These are phyloP conservation scores for Histomonas meleagridis DNA, from an alignment of 208 protist genomes.

Conservation along the genomic window DNA sequence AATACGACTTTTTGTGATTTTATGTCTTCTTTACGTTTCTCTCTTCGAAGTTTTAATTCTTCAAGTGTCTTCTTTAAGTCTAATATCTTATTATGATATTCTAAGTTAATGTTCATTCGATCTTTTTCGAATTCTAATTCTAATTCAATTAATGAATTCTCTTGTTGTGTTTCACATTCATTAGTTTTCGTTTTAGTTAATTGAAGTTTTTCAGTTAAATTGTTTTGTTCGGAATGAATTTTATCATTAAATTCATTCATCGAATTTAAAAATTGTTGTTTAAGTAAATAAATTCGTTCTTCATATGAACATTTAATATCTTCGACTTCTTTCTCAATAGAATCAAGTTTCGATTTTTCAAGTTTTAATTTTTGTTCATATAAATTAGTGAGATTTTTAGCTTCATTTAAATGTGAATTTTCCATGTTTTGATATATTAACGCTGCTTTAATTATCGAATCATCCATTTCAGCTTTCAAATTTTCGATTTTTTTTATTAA, in stretches of 20 bases:
- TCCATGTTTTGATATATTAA: conserved; percentile 31
- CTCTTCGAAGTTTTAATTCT: not conserved
- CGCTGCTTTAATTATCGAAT: conserved; percentile 8
- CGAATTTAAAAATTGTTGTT: not conserved
- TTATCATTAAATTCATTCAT: not conserved
- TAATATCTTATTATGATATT: not conserved
- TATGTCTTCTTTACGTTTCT: not conserved
- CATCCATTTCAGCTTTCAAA: not conserved
- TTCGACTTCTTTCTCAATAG: not conserved
- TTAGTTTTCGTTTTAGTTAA: not conserved
- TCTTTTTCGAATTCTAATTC: conserved; percentile 28
- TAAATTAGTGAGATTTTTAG: not conserved
- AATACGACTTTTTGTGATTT: not conserved
- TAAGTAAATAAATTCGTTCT: conserved; percentile 17
- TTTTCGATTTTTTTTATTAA: not conserved
- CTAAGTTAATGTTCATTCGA: not conserved
- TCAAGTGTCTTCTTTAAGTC: not conserved
- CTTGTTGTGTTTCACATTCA: not conserved
- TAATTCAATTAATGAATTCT: not conserved
- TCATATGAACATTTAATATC: conserved; percentile 32
- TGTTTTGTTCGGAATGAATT: not conserved
- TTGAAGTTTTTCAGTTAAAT: not conserved
- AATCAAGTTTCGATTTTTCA: not conserved
- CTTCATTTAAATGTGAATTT: not conserved
- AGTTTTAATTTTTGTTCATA: not conserved